Evolutionary conservation across 495 filamentous ascomycete species (phyloP).

Genomic region (Xylaria nigripes): DNA sequence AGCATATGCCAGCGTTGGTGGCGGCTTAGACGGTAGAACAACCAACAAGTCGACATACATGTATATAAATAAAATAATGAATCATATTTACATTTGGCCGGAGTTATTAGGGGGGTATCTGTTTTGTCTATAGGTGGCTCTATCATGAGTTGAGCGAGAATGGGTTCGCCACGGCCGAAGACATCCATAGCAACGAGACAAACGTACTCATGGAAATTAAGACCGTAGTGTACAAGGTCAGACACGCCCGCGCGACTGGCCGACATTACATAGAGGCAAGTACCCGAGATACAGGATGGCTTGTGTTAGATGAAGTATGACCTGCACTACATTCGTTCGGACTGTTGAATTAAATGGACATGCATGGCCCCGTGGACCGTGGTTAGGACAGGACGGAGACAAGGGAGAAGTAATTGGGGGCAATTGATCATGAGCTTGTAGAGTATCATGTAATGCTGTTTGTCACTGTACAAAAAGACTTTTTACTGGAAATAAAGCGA

Average conservation of each 20-base stretch:
- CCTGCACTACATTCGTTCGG: neutral
- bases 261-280: neutral
- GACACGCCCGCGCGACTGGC: neutral
- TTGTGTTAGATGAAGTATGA: conserved; percentile 2
- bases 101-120: conserved; percentile 2
- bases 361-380: conserved; percentile 4
- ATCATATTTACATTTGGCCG: conserved; percentile 2
- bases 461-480: neutral
- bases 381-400: neutral
- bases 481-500: neutral
- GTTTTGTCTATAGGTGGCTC: neutral
- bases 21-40: neutral
- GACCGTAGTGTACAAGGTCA: neutral
- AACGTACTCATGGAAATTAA: neutral
- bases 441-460: neutral
- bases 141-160: neutral
- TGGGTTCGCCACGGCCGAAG: neutral
- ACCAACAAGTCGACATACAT: neutral
- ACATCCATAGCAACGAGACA: neutral
- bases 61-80: neutral
- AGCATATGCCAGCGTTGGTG: conserved; percentile 11
- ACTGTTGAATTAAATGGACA: neutral
- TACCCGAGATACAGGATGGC: conserved; percentile 5
- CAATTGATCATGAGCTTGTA: neutral
- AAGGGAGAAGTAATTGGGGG: neutral